Evolutionary conservation across 2,329 filamentous ascomycete genomes (phyloP), one percentile per base, ranked within the genome.

Genomic region (Epicoccum sorghinum): DNA sequence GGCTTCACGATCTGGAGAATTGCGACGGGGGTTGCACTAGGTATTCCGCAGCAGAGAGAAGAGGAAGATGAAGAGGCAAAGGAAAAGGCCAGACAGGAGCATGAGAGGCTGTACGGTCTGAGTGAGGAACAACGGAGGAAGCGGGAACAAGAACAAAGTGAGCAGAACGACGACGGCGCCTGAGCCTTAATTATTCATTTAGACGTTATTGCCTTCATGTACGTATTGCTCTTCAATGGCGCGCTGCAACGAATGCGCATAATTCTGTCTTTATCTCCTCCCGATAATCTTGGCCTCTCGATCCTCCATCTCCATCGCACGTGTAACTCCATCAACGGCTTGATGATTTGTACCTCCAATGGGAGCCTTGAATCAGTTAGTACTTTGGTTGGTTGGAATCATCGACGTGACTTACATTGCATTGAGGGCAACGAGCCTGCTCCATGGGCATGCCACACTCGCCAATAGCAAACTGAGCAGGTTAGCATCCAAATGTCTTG

Each of bases 361-460:
- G 57, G 1, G 78, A 30, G 29, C 29, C 29, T 30, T 7, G 29
- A 12, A 30, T 30, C 78, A 2, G 78, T 80, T 59, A 88, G 91
- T 58, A 18, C 40, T 4, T 89, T n/a, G 32, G 13, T n/a, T 6
- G 13, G 32, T n/a, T 35, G 32, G 1, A n/a, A 35, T 12, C 13
- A 18, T 18, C 18, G 18, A 18, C 18, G 18, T 35, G 9, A 12
- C 8, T 35, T 24, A 18, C 37, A 24, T 18, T 18, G 22, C 37
- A 39, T 22, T 48, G 81, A 0, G 87, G 86, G 60, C 88, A 91
- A 2, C 69, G 69, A 1, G 86, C 80, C 14, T 64, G 49, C 67
- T 90, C 57, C 84, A 88, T 87, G 0, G 87, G 83, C 79, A 85
- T 83, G 1, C 86, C 86, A 62, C 86, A 89, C 55, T 89, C 84